Percentiles rank a stretch among this genome's conserved stretches.
Conservation (phyloP, 306 rosid species). For the Trifolium fragiferum region DNA sequence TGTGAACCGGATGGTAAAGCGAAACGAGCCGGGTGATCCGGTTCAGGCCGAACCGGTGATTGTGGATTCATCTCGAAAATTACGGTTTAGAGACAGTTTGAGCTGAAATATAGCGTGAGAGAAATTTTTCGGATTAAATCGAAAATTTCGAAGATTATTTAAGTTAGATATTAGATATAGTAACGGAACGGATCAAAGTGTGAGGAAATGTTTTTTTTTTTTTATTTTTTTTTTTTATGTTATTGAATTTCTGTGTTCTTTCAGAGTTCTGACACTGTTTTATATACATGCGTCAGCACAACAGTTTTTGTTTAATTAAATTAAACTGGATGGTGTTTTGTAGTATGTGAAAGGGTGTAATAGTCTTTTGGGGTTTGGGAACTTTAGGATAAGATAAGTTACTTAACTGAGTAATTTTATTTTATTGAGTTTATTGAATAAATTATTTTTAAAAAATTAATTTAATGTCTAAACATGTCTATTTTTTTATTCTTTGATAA, state of each 20-base stretch:
- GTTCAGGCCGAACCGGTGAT: conserved; percentile 48
- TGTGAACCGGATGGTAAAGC: conserved; percentile 47
- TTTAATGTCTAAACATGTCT: too few relatives aligned
- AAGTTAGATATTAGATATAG: not conserved
- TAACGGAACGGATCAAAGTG: not conserved
- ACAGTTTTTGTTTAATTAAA: too few relatives aligned
- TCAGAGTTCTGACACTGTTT: conserved; percentile 1
- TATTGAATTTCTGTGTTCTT: conserved; percentile 19
- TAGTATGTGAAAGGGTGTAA: too few relatives aligned
- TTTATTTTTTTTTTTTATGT: not conserved
- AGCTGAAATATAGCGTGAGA: not conserved
- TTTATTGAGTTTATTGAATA: too few relatives aligned
- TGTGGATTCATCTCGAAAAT: conserved; percentile 51
- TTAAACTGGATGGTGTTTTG: not conserved
- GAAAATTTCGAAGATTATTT: not conserved
- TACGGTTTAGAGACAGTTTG: conserved; percentile 3
- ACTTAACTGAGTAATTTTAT: too few relatives aligned
- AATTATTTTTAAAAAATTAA: too few relatives aligned
- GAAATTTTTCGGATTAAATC: not conserved
- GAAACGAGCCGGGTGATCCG: conserved; percentile 51
- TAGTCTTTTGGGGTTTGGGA: too few relatives aligned
- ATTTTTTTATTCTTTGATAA: too few relatives aligned
- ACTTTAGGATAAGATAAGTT: too few relatives aligned
- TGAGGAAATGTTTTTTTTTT: conserved; percentile 2
- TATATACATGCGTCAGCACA: conserved; percentile 20